Conservation (phyloP, 345 rosid species). For the Tarenaya hassleriana region DNA sequence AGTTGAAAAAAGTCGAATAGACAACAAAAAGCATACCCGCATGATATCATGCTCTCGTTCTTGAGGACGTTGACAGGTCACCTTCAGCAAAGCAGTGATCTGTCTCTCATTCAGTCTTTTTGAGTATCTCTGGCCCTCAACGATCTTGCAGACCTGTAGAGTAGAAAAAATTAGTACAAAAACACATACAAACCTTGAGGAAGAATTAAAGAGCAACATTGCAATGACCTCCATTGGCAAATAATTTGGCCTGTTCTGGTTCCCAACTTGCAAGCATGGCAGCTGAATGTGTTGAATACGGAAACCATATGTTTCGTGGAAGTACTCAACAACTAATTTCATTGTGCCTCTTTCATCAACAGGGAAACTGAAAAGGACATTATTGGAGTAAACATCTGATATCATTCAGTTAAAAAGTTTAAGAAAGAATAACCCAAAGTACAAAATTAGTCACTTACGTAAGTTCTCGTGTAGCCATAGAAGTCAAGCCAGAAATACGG, state of each 20-base stretch:
- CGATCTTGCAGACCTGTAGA: conserved; percentile 86
- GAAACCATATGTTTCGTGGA: conserved; percentile 70
- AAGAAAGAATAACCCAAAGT: neutral
- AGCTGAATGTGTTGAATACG: conserved; percentile 63
- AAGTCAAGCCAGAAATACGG: conserved; percentile 84
- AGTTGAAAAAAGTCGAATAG: conserved; percentile 5
- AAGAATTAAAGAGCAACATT: neutral
- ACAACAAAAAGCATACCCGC: conserved; percentile 34
- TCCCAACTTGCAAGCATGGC: conserved; percentile 96
- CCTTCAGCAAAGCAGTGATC: conserved; percentile 81
- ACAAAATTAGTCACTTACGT: conserved; percentile 63
- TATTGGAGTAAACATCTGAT: neutral
- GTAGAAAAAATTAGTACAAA: conserved; percentile 5
- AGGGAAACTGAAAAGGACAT: conserved; percentile 47
- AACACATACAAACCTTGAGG: neutral
- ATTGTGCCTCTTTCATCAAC: conserved; percentile 81
- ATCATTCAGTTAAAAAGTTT: neutral
- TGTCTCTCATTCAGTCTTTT: conserved; percentile 93
- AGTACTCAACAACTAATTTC: conserved; percentile 88
- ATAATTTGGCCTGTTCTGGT: conserved; percentile 84
- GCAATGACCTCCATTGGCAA: conserved; percentile 81
- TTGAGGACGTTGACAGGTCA: conserved; percentile 85
- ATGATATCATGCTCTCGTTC: conserved; percentile 81
- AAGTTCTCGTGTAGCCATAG: conserved; percentile 83
- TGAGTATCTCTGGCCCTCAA: conserved; percentile 94